Conservation (phyloP, 441 rosid species). For the Omphalea diandra region DNA sequence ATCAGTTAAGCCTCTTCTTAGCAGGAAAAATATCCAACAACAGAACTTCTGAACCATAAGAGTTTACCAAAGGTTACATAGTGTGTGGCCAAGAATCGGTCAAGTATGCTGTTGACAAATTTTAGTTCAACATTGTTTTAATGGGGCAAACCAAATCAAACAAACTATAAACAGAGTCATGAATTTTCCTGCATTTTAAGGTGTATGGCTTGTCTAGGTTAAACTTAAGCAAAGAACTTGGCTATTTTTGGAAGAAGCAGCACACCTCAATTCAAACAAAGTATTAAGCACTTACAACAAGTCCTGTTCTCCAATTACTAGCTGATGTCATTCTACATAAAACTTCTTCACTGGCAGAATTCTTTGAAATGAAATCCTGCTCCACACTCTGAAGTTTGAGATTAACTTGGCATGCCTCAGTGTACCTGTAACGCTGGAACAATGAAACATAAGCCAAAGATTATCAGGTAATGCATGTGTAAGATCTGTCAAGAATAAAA, state of each 20-base stretch:
- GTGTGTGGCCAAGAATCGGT: neutral
- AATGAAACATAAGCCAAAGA: slow-evolving; percentile 27
- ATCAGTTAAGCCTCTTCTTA: neutral
- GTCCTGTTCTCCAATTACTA: slow-evolving; percentile 60
- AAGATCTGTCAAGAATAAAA: neutral
- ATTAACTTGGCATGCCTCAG: slow-evolving; percentile 79
- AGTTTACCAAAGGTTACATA: neutral
- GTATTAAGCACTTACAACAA: slow-evolving; percentile 65
- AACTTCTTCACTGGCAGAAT: slow-evolving; percentile 42
- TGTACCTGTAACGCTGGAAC: slow-evolving; percentile 81
- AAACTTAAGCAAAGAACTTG: neutral
- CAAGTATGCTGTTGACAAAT: neutral
- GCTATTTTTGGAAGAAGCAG: slow-evolving; percentile 9
- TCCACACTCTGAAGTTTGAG: slow-evolving; percentile 60
- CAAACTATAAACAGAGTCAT: neutral
- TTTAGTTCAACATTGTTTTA: neutral
- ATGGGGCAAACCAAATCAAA: neutral
- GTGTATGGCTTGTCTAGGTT: neutral
- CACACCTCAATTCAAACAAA: slow-evolving; percentile 16
- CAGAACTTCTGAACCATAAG: neutral
- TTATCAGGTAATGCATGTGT: slow-evolving; percentile 12
- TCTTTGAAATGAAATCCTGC: slow-evolving; percentile 49
- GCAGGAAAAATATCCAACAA: neutral
- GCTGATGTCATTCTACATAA: slow-evolving; percentile 56
- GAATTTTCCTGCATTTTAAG: neutral